These are phyloP conservation scores for Xylariomycetidae sp. DNA, from an alignment of 2,329 filamentous ascomycete genomes.

Conservation along the genomic window DNA sequence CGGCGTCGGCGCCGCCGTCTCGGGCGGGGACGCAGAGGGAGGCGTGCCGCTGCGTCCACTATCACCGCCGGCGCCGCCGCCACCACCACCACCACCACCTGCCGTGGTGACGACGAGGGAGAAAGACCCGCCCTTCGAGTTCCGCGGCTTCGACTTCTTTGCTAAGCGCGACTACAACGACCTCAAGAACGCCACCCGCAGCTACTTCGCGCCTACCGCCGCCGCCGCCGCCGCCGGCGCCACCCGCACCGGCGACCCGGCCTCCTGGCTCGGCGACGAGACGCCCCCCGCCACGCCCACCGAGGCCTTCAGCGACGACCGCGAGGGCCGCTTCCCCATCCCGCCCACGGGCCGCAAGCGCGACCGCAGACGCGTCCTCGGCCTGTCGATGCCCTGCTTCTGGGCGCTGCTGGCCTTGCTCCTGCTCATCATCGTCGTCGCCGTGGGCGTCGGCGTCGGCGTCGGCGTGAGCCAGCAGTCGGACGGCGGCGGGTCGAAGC, in stretches of 20 bases:
- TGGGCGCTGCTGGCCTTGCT: conserved; percentile 28
- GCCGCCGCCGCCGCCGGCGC: conserved; percentile 1
- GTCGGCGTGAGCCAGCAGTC: conserved; percentile 25
- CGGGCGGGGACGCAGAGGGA: too few relatives aligned
- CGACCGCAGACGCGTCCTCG: conserved; percentile 24
- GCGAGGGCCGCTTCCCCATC: conserved; percentile 3
- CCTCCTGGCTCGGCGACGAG: conserved; percentile 27
- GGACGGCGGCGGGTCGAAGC: conserved; percentile 4
- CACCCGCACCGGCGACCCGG: conserved; percentile 11
- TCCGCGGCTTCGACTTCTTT: conserved; percentile 27
- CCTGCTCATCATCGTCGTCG: conserved; percentile 26
- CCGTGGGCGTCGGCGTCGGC: conserved; percentile 31
- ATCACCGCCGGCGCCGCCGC: conserved; percentile 8
- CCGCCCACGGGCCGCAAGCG: conserved; percentile 10
- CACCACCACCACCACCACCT: conserved; percentile 1
- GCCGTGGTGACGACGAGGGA: not conserved
- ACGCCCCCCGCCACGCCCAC: conserved; percentile 20
- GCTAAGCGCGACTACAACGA: conserved; percentile 25
- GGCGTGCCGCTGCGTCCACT: too few relatives aligned
- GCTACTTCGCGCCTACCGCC: conserved; percentile 17
- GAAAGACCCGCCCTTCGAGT: conserved; percentile 18
- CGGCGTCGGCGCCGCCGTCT: too few relatives aligned
- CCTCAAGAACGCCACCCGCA: conserved; percentile 20
- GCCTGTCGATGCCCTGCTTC: conserved; percentile 27
- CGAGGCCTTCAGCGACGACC: conserved; percentile 4